Base-by-base conservation (phyloP, 2,329 filamentous ascomycete species). In the Aspergillus sclerotialis region DNA sequence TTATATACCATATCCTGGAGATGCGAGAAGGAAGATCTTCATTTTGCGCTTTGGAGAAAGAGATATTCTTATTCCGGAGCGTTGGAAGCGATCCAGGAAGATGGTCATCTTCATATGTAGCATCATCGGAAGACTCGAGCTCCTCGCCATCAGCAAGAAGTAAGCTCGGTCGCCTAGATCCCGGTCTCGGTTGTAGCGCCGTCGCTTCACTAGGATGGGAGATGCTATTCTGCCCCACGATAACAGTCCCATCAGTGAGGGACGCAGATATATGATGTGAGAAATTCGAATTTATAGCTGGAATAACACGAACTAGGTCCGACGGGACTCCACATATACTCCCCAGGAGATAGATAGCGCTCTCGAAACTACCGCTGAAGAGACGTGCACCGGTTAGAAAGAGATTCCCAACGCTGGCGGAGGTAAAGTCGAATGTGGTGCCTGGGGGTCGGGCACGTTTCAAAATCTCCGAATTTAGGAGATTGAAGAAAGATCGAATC, bases 241-340 rank as follows among this genome's bases (percentile, higher is more conserved):
- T 93, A 16, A 82, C 67, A 1, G 76, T 78, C 6, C 84, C 87
- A 55, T 94, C 77, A 12, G 70, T 68, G 0, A 96, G 71, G 0
- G 84, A 82, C 2, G 88, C 90, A 5, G 84, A 87, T 46, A 96
- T 96, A 61, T 96, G 90, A 52, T 94, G 85, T 0, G 86, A 86
- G 66, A 95, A 95, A 59, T 94, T 96, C 43, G 84, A 88, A 67
- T 94, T 94, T 48, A 96, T 85, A 4, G 85, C 87, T 0, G 90
- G 92, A 11, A 96, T 77, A 1, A 95, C 87, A 0, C 79, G 74
- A 5, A 92, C 78, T 33, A 79, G 72, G 28, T 68, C 64, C 8
- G 77, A 73, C 0, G 87, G 83, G 1, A 96, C 83, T n/a, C 78
- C 78, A 53, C 89, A 94, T 44, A 95, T 85, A 48, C 82, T 84